Conservation (phyloP, 2,329 filamentous ascomycete genomes). For the Colletotrichum musae region DNA sequence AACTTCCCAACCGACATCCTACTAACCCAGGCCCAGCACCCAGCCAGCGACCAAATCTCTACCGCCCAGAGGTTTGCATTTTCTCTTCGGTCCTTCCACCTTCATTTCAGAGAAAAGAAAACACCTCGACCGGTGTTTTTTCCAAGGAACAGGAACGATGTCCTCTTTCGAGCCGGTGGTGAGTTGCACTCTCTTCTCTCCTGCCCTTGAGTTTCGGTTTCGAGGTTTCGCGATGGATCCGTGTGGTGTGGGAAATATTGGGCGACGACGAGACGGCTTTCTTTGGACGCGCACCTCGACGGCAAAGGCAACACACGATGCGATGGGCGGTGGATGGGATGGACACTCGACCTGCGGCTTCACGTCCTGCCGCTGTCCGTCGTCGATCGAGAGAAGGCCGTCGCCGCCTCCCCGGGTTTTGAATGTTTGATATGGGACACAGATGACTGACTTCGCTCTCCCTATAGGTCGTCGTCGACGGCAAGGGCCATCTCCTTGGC, state of each 20-base stretch:
- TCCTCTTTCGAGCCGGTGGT: conserved; percentile 80
- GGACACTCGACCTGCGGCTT: not conserved
- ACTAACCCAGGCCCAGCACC: conserved; percentile 44
- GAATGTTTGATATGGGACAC: conserved; percentile 5
- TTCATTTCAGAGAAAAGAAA: conserved; percentile 37
- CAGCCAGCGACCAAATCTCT: conserved; percentile 43
- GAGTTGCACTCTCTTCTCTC: conserved; percentile 57
- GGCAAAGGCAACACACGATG: conserved; percentile 12
- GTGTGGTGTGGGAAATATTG: not conserved
- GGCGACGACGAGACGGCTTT: conserved; percentile 9
- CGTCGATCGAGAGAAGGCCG: conserved; percentile 19
- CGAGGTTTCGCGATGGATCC: not conserved
- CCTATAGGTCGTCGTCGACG: conserved; percentile 94
- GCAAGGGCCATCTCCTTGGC: conserved; percentile 99
- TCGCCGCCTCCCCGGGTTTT: not conserved
- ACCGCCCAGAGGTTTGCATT: conserved; percentile 45
- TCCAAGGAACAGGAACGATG: conserved; percentile 66
- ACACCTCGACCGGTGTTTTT: conserved; percentile 45
- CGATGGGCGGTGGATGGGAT: not conserved
- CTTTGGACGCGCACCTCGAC: conserved; percentile 16
- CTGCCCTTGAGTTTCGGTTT: conserved; percentile 1
- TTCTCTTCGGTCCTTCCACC: conserved; percentile 30
- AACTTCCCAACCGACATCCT: conserved; percentile 41
- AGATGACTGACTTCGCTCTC: conserved; percentile 51
- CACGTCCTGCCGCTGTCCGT: conserved; percentile 1